Percentiles rank a stretch among this genome's conserved stretches.
Conservation (phyloP, 2,329 filamentous ascomycete species). For the Ophiostoma populinum region DNA sequence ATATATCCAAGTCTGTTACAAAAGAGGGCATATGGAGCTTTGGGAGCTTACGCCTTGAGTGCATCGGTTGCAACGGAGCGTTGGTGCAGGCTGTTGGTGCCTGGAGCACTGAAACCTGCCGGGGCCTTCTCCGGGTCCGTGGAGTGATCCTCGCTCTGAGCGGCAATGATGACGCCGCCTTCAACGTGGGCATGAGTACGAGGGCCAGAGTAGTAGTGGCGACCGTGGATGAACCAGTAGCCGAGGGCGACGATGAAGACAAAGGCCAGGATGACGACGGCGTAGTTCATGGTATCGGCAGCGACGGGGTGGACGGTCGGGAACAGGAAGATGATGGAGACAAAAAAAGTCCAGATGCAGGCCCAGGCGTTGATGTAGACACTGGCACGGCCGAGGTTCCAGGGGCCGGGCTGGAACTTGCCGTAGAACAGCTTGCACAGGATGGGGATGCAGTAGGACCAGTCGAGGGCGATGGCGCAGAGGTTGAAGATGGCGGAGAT, state of each 20-base stretch:
- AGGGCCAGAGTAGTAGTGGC: conserved; percentile 31
- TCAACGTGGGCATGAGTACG: conserved; percentile 16
- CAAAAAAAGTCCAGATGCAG: conserved; percentile 33
- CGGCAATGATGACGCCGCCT: conserved; percentile 13
- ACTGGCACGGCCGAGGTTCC: conserved; percentile 28
- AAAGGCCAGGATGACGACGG: conserved; percentile 29
- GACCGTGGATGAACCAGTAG: conserved; percentile 29
- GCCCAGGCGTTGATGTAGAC: conserved; percentile 28
- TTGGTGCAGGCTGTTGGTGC: conserved; percentile 8
- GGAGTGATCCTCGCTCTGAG: conserved; percentile 5
- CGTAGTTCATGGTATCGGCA: conserved; percentile 36
- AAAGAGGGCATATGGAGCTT: too few species aligned
- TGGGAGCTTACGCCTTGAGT: too few species aligned
- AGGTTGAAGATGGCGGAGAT: conserved; percentile 36
- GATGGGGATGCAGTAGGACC: conserved; percentile 39
- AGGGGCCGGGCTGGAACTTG: conserved; percentile 33
- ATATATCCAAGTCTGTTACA: too few species aligned
- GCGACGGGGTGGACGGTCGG: conserved; percentile 29
- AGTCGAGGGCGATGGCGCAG: conserved; percentile 35
- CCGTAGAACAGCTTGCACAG: conserved; percentile 31
- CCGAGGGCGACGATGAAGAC: conserved; percentile 25
- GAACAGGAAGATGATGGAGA: conserved; percentile 35
- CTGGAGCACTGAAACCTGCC: not conserved
- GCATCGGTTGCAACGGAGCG: conserved; percentile 2
- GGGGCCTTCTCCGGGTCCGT: conserved; percentile 7